Conservation (phyloP, 192 early-diverging fungal species). For the Backusella luteola region DNA sequence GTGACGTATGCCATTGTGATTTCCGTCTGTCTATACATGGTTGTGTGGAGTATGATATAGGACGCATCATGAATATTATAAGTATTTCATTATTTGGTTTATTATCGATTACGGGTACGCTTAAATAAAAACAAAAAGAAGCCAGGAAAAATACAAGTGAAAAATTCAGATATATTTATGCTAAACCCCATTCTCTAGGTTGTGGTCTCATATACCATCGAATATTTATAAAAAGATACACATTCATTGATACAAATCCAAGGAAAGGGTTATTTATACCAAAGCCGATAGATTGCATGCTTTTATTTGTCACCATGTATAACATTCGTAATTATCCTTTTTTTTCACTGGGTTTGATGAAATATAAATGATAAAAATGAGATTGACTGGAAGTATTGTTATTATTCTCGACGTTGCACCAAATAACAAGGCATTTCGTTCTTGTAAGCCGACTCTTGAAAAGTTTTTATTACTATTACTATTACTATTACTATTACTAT, state of each 20-base stretch:
- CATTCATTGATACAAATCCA: neutral
- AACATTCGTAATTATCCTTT: neutral
- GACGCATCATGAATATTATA: conserved; percentile 13
- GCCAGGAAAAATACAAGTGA: no score
- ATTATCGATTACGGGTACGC: conserved; percentile 15
- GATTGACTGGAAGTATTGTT: conserved; percentile 15
- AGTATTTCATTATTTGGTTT: conserved; percentile 12
- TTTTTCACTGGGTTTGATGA: conserved; percentile 11
- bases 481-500: no score
- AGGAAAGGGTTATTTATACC: neutral
- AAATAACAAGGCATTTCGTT: conserved; percentile 7
- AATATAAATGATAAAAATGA: neutral
- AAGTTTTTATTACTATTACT: no score
- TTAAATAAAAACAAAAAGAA: neutral
- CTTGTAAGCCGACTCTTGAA: neutral
- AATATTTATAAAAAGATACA: neutral
- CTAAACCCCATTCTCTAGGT: neutral
- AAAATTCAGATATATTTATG: no score
- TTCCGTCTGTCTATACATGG: conserved; percentile 10
- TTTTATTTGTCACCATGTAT: neutral
- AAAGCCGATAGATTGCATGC: neutral
- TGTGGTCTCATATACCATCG: conserved; percentile 7
- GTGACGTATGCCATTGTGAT: conserved; percentile 16
- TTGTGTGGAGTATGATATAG: conserved; percentile 14
- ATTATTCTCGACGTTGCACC: conserved; percentile 21